phyloP scores from a whole-genome alignment of 768 basidiomycete species.

The Pisolithus tinctorius region DNA sequence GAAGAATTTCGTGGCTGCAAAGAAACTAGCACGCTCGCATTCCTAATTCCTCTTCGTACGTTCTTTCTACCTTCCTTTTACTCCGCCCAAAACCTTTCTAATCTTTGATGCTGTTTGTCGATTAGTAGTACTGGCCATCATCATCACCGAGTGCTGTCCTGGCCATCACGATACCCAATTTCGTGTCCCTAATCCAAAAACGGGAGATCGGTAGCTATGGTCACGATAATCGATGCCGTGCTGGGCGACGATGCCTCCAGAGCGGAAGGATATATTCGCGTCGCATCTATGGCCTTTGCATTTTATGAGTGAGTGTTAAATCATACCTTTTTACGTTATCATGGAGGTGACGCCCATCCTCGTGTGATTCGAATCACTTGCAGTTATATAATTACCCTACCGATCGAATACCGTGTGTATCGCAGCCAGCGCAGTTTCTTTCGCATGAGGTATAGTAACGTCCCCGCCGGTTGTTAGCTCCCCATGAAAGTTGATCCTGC shows the following conservation, averaged over 20 bases:
- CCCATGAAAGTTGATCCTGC: background rate
- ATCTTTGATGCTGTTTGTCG: no score
- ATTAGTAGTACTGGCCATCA: no score
- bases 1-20: background rate
- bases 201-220: background rate
- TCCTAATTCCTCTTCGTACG: background rate
- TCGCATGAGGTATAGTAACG: constrained; percentile 20
- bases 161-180: no score
- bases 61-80: background rate
- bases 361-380: background rate
- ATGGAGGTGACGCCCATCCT: background rate
- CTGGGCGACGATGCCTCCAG: background rate
- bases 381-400: constrained; percentile 29
- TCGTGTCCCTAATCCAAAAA: no score
- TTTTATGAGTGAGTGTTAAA: constrained; percentile 29
- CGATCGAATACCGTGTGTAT: constrained; percentile 29
- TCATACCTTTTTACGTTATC: background rate
- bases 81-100: no score
- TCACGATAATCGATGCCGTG: background rate
- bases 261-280: constrained; percentile 27
- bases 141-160: no score
- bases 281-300: constrained; percentile 31
- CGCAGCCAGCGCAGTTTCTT: constrained; percentile 19
- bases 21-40: background rate
- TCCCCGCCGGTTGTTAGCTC: background rate